These are phyloP conservation scores for Scheffersomyces quercinus DNA, from an alignment of 1,139 yeast genomes.

Conservation along the genomic window DNA sequence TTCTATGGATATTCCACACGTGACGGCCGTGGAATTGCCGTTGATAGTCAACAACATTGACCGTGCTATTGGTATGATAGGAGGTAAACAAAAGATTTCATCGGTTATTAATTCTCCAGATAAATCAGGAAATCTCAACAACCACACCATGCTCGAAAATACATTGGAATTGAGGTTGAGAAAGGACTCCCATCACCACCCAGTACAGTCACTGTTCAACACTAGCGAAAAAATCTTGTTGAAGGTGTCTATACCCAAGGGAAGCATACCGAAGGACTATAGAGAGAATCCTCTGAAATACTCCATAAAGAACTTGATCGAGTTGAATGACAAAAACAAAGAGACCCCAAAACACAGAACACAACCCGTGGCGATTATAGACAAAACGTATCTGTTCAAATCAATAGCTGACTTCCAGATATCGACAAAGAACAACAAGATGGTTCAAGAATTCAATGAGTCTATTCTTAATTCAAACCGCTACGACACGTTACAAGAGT, in stretches of 20 bases:
- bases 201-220: slow-evolving; percentile 57
- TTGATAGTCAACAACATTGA: slow-evolving; percentile 62
- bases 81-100: slow-evolving; percentile 59
- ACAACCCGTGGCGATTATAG: slow-evolving; percentile 67
- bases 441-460: slow-evolving; percentile 37
- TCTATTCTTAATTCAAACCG: slow-evolving; percentile 25
- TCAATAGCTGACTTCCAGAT: slow-evolving; percentile 89
- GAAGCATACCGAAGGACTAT: slow-evolving; percentile 41
- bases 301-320: slow-evolving; percentile 54
- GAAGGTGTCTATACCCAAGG: slow-evolving; percentile 70
- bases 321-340: slow-evolving; percentile 15
- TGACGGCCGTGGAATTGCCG: slow-evolving; percentile 79
- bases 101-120: slow-evolving; percentile 34
- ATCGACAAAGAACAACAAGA: slow-evolving; percentile 56
- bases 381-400: slow-evolving; percentile 74
- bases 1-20: slow-evolving; percentile 74
- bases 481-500: slow-evolving; percentile 40
- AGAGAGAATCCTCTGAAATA: slow-evolving; percentile 40
- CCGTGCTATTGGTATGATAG: slow-evolving; percentile 72
- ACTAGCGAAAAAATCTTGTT: slow-evolving; percentile 65
- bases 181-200: slow-evolving; percentile 78
- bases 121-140: slow-evolving; percentile 10
- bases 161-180: slow-evolving; percentile 66
- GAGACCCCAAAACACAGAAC: slow-evolving; percentile 32
- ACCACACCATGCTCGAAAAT: slow-evolving; percentile 20